phyloP scores from a whole-genome alignment of 805 yeast species.

The Candida silvatica region DNA sequence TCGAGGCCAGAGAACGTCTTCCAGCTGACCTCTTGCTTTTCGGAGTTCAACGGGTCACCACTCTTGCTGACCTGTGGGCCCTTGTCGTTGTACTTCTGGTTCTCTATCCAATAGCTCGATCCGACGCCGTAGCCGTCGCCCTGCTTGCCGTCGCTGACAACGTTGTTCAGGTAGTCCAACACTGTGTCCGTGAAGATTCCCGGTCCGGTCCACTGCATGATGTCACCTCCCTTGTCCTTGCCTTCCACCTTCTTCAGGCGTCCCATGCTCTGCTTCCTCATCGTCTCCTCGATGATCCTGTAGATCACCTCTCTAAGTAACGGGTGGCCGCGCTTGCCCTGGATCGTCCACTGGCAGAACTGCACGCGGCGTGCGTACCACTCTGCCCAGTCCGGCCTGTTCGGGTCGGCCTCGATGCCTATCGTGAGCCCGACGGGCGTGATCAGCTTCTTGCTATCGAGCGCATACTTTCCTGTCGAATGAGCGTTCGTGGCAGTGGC shows the following conservation, averaged over 20 bases:
- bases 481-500: slow-evolving; percentile 2
- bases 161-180: slow-evolving; percentile 70
- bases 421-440: slow-evolving; percentile 64
- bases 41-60: slow-evolving; percentile 16
- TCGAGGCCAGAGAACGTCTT: slow-evolving; percentile 50
- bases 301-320: slow-evolving; percentile 72
- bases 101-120: slow-evolving; percentile 17
- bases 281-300: slow-evolving; percentile 68
- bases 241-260: slow-evolving; percentile 39
- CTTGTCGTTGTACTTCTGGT: slow-evolving; percentile 14
- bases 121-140: slow-evolving; percentile 28
- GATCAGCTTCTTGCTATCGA: not conserved
- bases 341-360: slow-evolving; percentile 96
- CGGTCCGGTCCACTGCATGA: slow-evolving; percentile 96
- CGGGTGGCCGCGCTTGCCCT: slow-evolving; percentile 88
- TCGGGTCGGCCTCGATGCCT: slow-evolving; percentile 97
- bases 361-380: slow-evolving; percentile 93
- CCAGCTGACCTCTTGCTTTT: slow-evolving; percentile 41
- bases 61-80: slow-evolving; percentile 13
- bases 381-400: slow-evolving; percentile 85
- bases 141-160: slow-evolving; percentile 26
- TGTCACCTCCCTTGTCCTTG: slow-evolving; percentile 62
- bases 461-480: not conserved
- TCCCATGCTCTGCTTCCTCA: slow-evolving; percentile 41
- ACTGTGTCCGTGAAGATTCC: slow-evolving; percentile 88